Conservation (phyloP, 495 filamentous ascomycete species). For the Hypomontagnella submonticulosa region DNA sequence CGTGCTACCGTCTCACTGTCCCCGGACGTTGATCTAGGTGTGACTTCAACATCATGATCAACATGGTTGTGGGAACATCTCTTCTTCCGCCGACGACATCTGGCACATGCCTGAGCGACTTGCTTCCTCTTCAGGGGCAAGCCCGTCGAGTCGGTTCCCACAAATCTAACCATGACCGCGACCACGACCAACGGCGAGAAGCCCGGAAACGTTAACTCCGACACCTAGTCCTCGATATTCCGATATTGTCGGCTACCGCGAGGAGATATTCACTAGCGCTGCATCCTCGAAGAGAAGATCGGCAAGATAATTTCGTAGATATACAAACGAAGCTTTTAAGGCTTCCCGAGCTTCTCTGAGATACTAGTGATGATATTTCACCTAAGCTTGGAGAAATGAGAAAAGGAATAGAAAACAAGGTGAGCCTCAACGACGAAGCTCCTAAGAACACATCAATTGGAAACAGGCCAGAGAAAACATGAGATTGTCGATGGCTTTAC, state of each 20-base stretch:
- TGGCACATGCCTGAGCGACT: constrained; percentile 57
- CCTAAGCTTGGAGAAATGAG: too few relatives aligned
- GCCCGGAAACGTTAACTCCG: constrained; percentile 35
- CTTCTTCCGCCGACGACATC: constrained; percentile 60
- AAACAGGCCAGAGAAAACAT: too few relatives aligned
- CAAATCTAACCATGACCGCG: constrained; percentile 54
- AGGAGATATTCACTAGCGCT: neutral
- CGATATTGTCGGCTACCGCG: constrained; percentile 1
- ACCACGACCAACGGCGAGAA: constrained; percentile 15
- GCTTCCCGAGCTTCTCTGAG: too few relatives aligned
- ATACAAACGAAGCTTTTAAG: too few relatives aligned
- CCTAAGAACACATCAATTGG: too few relatives aligned
- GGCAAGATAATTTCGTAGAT: too few relatives aligned
- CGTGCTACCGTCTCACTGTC: neutral
- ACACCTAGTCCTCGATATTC: constrained; percentile 4
- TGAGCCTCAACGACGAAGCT: too few relatives aligned
- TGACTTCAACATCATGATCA: neutral
- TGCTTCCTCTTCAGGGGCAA: constrained; percentile 61
- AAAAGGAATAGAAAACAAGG: too few relatives aligned
- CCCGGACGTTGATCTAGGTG: constrained; percentile 8
- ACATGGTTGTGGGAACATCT: constrained; percentile 48
- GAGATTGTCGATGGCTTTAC: too few relatives aligned
- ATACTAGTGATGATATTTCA: too few relatives aligned
- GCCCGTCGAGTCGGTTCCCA: constrained; percentile 56
- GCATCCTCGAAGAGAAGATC: constrained; percentile 9